Conservation (phyloP, 2,329 filamentous ascomycete genomes). For the Nemania sp. region DNA sequence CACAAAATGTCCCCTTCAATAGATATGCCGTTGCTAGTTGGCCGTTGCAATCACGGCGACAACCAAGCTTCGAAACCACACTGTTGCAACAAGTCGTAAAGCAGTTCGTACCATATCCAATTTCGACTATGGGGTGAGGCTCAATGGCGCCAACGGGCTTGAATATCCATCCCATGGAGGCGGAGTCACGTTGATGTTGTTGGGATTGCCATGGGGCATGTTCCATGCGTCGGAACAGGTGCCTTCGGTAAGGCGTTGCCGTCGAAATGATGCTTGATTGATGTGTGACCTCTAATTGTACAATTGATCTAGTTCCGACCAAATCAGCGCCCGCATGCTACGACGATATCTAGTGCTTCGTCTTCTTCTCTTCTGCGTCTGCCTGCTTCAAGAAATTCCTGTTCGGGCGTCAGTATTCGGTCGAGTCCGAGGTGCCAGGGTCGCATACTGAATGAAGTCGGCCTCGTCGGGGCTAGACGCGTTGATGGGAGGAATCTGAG, state of each 20-base stretch:
- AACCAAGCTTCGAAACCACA: conserved; percentile 19
- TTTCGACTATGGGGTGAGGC: conserved; percentile 20
- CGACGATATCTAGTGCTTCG: conserved; percentile 46
- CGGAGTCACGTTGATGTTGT: conserved; percentile 21
- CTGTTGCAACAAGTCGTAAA: conserved; percentile 12
- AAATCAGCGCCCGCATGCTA: conserved; percentile 20
- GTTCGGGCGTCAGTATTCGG: conserved; percentile 26
- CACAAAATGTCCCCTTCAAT: conserved; percentile 13
- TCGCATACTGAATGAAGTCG: conserved; percentile 66
- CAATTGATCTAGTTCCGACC: conserved; percentile 35
- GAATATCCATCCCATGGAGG: conserved; percentile 22
- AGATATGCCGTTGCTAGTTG: no score
- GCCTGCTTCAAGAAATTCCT: conserved; percentile 55
- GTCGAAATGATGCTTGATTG: conserved; percentile 30
- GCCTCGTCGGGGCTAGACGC: conserved; percentile 65
- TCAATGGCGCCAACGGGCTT: conserved; percentile 21
- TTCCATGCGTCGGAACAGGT: conserved; percentile 28
- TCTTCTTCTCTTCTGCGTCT: conserved; percentile 48
- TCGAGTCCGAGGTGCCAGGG: conserved; percentile 28
- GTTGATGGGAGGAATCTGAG: conserved; percentile 62
- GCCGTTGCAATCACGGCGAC: conserved; percentile 20
- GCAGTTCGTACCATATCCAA: conserved; percentile 19
- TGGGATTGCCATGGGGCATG: conserved; percentile 24
- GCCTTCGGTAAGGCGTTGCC: conserved; percentile 21
- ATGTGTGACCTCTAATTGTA: conserved; percentile 40